Evolutionary conservation across 1,139 yeast species (phyloP).

Genomic region (Protomyces inouyei): DNA sequence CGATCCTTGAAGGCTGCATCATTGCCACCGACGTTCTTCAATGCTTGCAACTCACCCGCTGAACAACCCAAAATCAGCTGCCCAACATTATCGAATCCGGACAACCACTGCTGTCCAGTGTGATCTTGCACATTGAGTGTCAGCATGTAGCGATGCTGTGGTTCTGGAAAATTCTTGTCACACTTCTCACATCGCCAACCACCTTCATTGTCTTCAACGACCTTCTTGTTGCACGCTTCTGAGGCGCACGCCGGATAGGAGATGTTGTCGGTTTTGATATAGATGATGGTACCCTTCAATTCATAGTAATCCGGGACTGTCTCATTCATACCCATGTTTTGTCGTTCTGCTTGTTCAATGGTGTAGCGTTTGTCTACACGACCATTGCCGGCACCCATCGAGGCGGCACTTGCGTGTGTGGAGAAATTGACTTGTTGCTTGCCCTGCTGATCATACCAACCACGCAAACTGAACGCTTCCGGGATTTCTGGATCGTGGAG

Average conservation of each 20-base stretch:
- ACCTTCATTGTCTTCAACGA: conserved; percentile 52
- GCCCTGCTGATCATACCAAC: conserved; percentile 92
- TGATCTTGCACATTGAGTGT: conserved; percentile 68
- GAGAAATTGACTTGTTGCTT: conserved; percentile 34
- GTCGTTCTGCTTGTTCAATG: conserved; percentile 61
- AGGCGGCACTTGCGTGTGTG: conserved; percentile 28
- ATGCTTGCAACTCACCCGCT: conserved; percentile 56
- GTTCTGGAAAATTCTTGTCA: conserved; percentile 60
- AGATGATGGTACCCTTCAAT: conserved; percentile 67
- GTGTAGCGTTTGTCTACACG: conserved; percentile 44
- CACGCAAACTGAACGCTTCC: conserved; percentile 81
- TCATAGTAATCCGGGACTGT: conserved; percentile 76
- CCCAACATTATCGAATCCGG: conserved; percentile 83
- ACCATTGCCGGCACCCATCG: conserved; percentile 38
- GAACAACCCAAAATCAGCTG: conserved; percentile 58
- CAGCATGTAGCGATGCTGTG: conserved; percentile 73
- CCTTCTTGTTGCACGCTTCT: conserved; percentile 76
- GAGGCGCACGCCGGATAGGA: conserved; percentile 83
- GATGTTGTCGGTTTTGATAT: conserved; percentile 66
- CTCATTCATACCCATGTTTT: conserved; percentile 60
- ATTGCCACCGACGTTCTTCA: conserved; percentile 38
- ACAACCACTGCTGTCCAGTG: conserved; percentile 80
- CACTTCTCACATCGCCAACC: conserved; percentile 96
- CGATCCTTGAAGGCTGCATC: conserved; percentile 49
- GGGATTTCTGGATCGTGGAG: conserved; percentile 79